Conservation (phyloP, 73 alveolate species). For the Paramecium biaurelia region DNA sequence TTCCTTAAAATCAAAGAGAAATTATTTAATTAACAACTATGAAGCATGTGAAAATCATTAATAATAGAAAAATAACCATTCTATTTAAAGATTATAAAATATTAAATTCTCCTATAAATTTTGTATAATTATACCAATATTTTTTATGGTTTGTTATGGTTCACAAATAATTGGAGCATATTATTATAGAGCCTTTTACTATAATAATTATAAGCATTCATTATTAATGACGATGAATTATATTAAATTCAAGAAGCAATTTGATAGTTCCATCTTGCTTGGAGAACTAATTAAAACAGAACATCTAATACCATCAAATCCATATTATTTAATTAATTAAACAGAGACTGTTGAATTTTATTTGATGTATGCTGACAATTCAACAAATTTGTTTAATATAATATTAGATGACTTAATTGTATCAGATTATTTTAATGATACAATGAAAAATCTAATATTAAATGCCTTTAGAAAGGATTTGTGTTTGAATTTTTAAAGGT, state of each 20-base stretch:
- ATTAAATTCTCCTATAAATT: not conserved
- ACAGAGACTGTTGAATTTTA: not conserved
- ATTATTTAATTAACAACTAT: too few relatives aligned
- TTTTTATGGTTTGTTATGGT: not conserved
- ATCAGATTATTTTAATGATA: not conserved
- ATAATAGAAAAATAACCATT: not conserved
- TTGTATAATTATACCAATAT: not conserved
- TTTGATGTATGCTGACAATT: not conserved
- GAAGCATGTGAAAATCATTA: not conserved
- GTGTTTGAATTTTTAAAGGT: not conserved
- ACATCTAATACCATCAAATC: not conserved
- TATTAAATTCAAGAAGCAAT: not conserved
- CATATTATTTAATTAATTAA: not conserved
- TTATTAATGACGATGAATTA: not conserved
- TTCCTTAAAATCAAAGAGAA: not conserved
- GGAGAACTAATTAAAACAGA: conserved; percentile 12
- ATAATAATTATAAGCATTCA: not conserved
- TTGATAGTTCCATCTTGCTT: not conserved
- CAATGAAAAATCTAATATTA: not conserved
- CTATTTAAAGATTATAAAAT: not conserved
- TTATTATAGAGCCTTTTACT: not conserved
- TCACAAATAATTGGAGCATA: not conserved
- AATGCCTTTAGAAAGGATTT: not conserved
- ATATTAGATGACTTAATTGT: not conserved
- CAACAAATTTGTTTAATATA: not conserved